These are phyloP conservation scores for Pontederia crassipes DNA, from an alignment of 176 grass and related monocot genomes.

Conservation along the genomic window DNA sequence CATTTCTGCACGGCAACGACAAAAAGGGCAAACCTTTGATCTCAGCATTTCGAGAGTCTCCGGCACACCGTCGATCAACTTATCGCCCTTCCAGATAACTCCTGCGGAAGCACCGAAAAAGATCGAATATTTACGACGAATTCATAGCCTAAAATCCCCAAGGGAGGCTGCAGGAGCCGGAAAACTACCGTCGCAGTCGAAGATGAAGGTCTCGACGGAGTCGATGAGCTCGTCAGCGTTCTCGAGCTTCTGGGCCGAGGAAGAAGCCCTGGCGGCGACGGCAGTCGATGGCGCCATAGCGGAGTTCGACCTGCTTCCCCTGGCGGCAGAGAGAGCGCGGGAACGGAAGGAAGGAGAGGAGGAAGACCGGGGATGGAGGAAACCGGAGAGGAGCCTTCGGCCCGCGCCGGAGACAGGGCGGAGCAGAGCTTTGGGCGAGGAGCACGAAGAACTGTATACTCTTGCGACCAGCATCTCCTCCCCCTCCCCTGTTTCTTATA, in stretches of 20 bases:
- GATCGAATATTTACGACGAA: background rate
- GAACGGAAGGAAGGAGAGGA: constrained; percentile 14
- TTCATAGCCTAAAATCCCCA: background rate
- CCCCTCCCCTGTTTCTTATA: background rate
- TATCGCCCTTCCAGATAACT: constrained; percentile 95
- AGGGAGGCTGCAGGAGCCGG: background rate
- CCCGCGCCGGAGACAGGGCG: no score
- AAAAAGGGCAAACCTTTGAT: constrained; percentile 40
- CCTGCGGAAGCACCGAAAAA: constrained; percentile 26
- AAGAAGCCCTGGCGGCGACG: constrained; percentile 14
- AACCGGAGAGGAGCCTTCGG: background rate
- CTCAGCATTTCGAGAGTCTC: constrained; percentile 83
- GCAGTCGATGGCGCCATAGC: constrained; percentile 10
- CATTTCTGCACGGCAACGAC: background rate
- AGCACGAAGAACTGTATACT: background rate
- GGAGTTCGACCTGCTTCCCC: background rate
- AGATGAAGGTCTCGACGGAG: constrained; percentile 96
- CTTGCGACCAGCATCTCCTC: background rate
- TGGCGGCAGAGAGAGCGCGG: constrained; percentile 12
- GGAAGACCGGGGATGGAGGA: background rate
- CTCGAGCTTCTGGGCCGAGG: constrained; percentile 41
- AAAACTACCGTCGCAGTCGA: constrained; percentile 68
- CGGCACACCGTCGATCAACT: constrained; percentile 78
- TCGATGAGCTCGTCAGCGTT: constrained; percentile 71
- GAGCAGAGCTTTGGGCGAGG: no score